These are phyloP conservation scores for Saccharomycopsis olivae DNA, from an alignment of 805 yeast genomes.

Conservation along the genomic window DNA sequence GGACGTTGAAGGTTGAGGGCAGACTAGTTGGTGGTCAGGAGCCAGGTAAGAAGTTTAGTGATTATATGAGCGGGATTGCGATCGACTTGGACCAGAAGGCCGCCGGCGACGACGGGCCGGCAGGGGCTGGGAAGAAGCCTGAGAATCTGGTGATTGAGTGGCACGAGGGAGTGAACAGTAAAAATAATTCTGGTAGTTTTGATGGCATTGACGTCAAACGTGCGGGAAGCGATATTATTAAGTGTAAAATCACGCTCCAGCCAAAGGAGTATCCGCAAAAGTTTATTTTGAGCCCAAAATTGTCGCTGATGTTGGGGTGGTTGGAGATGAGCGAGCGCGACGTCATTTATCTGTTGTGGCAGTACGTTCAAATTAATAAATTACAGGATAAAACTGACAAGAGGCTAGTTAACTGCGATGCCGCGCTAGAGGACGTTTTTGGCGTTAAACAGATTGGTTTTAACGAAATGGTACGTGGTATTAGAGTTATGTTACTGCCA, in stretches of 20 bases:
- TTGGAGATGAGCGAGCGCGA: conserved; percentile 80
- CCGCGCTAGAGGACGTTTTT: conserved; percentile 33
- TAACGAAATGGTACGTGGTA: conserved; percentile 52
- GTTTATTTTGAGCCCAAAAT: conserved; percentile 50
- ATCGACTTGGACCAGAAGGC: conserved; percentile 47
- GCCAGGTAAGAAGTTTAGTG: conserved; percentile 53
- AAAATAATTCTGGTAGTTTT: conserved; percentile 41
- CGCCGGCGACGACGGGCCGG: too few species aligned
- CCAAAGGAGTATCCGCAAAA: conserved; percentile 66
- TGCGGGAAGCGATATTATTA: conserved; percentile 54
- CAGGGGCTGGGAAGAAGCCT: too few species aligned
- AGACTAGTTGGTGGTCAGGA: conserved; percentile 50
- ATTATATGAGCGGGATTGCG: conserved; percentile 74
- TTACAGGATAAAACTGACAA: conserved; percentile 48
- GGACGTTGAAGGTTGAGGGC: conserved; percentile 90
- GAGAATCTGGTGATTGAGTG: conserved; percentile 54
- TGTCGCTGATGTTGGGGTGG: conserved; percentile 65
- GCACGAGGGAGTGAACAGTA: conserved; percentile 61
- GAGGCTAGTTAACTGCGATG: conserved; percentile 42
- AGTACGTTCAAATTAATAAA: conserved; percentile 60
- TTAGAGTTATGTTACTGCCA: conserved; percentile 61
- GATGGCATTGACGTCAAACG: conserved; percentile 88
- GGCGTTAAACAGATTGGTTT: conserved; percentile 46
- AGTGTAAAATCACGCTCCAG: conserved; percentile 67
- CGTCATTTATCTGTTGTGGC: conserved; percentile 70